Percentiles rank a stretch among this genome's conserved stretches.
Evolutionary conservation across 148 eudicot species (phyloP).

Genomic region (Beta vulgaris): DNA sequence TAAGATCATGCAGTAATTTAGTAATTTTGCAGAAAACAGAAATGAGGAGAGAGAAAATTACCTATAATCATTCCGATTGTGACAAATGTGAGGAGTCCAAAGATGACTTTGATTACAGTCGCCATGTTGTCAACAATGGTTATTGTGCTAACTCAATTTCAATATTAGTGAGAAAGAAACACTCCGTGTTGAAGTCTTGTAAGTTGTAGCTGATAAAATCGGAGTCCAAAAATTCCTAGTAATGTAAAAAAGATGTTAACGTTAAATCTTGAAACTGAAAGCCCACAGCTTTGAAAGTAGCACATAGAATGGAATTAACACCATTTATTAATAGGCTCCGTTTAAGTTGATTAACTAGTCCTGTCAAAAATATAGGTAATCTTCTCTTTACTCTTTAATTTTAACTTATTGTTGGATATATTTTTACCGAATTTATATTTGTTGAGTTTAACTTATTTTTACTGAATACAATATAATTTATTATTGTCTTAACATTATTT

Average conservation of each 20-base stretch:
- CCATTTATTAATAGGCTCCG: no score
- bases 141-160: background rate
- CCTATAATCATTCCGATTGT: conserved; percentile 76
- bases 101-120: conserved; percentile 46
- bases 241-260: background rate
- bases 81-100: conserved; percentile 70
- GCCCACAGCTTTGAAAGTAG: background rate
- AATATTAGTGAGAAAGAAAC: background rate
- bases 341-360: no score
- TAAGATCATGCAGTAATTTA: background rate
- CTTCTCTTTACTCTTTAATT: no score
- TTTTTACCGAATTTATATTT: no score
- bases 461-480: no score
- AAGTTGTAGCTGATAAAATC: no score
- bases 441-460: no score
- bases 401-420: no score
- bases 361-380: no score
- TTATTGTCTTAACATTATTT: no score
- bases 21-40: background rate
- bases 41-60: conserved; percentile 12
- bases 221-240: background rate
- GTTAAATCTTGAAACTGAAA: background rate
- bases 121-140: conserved; percentile 33
- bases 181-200: background rate
- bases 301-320: no score